Evolutionary conservation across 345 rosid genomes (phyloP).

Genomic region (Gossypium stocksii): DNA sequence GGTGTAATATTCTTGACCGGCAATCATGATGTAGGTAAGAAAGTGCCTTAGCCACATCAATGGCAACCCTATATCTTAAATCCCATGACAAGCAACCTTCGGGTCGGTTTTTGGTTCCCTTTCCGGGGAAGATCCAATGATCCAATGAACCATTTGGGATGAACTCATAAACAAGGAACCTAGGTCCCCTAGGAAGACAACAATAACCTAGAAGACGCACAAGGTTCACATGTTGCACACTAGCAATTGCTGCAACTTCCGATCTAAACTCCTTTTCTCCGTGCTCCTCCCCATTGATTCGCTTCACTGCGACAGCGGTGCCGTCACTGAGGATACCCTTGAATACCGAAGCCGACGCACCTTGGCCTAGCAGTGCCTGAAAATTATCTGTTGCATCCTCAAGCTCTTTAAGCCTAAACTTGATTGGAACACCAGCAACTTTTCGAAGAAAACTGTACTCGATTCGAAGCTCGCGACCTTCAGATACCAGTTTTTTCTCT

Average conservation of each 20-base stretch:
- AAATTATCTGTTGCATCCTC: conserved; percentile 81
- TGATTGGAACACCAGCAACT: conserved; percentile 78
- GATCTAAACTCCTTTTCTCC: conserved; percentile 63
- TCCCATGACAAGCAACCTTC: conserved; percentile 73
- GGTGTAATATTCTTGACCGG: conserved; percentile 55
- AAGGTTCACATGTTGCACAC: conserved; percentile 64
- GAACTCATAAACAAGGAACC: conserved; percentile 58
- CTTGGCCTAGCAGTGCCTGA: conserved; percentile 46
- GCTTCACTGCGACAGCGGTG: conserved; percentile 56
- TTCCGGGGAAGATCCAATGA: conserved; percentile 52
- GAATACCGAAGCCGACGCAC: conserved; percentile 61
- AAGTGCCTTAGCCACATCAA: conserved; percentile 67
- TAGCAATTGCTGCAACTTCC: conserved; percentile 68
- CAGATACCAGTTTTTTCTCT: conserved; percentile 38
- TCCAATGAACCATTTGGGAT: conserved; percentile 62
- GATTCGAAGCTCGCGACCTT: conserved; percentile 66
- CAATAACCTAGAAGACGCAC: conserved; percentile 65
- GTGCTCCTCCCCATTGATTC: conserved; percentile 54
- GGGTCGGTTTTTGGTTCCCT: conserved; percentile 11
- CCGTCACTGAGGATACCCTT: conserved; percentile 59
- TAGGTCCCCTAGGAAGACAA: conserved; percentile 28
- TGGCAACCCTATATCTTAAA: conserved; percentile 51
- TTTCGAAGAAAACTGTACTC: conserved; percentile 81
- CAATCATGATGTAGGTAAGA: conserved; percentile 76
- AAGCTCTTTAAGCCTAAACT: conserved; percentile 55